Evolutionary conservation across 2,329 filamentous ascomycete genomes (phyloP), one percentile per base, ranked within the genome.

Genomic region (Fusarium pseudoanthophilum): DNA sequence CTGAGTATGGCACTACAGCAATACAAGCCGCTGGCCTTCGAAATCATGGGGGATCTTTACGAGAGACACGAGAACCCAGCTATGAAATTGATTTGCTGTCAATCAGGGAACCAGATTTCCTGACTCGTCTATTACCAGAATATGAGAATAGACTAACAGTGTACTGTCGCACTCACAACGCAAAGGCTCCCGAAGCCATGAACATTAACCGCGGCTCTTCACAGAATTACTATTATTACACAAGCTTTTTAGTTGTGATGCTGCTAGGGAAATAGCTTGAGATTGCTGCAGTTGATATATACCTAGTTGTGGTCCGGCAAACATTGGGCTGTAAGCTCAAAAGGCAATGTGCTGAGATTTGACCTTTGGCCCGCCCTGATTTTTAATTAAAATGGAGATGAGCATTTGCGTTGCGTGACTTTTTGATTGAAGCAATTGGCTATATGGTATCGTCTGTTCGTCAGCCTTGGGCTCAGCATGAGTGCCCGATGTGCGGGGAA

Each of bases 1-100:
- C 88, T 87, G 73, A 94, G 86, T 77, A 90, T 85, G 64, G 92
- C 91, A 13, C 91, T 92, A 92, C 92, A 94, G 82, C 94, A 92
- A 77, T 94, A 94, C 80, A 92, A 87, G 36, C 89, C 90, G 73
- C 88, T 88, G 18, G 88, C 88, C 9, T 85, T 87, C 0, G 85
- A 86, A 74, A 89, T 93, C n/a, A 91, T 90, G 11, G 90, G 91
- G 66, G 76, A 93, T 94, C 80, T 94, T 92, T 68, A 92, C 92
- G 45, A 94, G 85, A 21, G 90, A 89, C 36, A 90, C 88, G 24
- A 89, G 85, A 37, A 82, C 62, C 63, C 8, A 4, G 5, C 5
- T 30, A 3, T 18, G 8, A 6, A 6, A 14, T 24, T 7, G 20
- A 14, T 11, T 18, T 16, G 11, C 11, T 30, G 21, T 10, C 21